Conservation (phyloP, 1,284 basidiomycete species). For the Naganishia sp. region DNA sequence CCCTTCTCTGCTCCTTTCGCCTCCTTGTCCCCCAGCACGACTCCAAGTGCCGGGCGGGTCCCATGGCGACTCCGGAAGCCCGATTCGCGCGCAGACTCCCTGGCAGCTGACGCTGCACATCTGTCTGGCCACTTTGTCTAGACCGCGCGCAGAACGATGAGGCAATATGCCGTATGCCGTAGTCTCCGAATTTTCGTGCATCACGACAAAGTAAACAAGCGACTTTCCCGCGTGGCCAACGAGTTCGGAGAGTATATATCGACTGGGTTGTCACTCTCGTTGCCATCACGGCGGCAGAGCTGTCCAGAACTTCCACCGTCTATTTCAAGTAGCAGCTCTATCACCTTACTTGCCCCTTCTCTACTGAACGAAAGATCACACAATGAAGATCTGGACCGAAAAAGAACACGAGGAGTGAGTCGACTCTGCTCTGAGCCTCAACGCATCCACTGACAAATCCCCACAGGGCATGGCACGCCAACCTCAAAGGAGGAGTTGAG, state of each 20-base stretch:
- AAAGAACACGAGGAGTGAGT: conserved; percentile 22
- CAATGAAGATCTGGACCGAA: conserved; percentile 9
- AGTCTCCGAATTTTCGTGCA: conserved; percentile 15
- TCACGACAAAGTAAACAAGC: conserved; percentile 26
- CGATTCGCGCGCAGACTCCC: too few relatives aligned
- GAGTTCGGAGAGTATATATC: conserved; percentile 6
- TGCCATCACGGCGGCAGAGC: too few relatives aligned
- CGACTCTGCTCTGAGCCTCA: not conserved
- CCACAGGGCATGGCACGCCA: conserved; percentile 41
- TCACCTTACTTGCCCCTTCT: too few relatives aligned
- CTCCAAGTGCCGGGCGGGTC: not conserved
- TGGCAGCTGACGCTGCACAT: too few relatives aligned
- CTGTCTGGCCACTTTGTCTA: not conserved
- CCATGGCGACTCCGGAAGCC: too few relatives aligned
- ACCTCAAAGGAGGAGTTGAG: conserved; percentile 43
- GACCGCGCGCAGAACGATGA: conserved; percentile 5
- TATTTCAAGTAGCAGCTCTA: too few relatives aligned
- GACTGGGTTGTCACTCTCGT: not conserved
- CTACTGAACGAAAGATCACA: too few relatives aligned
- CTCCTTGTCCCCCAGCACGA: not conserved
- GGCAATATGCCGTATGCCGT: conserved; percentile 9
- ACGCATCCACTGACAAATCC: not conserved
- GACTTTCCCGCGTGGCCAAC: conserved; percentile 9
- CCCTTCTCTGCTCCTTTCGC: not conserved
- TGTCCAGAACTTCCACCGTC: too few relatives aligned